A percentile compares a stretch with the other conserved stretches of the same genome.
These are phyloP conservation scores for Monosporascus ibericus DNA, from an alignment of 2,329 filamentous ascomycete species.

Conservation along the genomic window DNA sequence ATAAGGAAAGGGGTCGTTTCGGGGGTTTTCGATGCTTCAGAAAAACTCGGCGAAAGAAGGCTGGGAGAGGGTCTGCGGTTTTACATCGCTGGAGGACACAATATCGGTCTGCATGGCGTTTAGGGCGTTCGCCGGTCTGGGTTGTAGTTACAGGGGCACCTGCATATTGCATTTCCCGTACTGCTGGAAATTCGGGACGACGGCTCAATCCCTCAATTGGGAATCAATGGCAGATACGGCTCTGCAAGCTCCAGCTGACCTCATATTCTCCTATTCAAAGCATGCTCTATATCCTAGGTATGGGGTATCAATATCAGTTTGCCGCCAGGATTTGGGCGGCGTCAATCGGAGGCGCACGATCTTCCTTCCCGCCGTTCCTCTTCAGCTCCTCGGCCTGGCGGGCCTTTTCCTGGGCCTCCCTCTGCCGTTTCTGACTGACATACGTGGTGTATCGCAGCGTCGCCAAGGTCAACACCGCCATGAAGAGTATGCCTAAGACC, in stretches of 20 bases:
- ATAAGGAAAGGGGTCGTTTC: not conserved
- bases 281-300: constrained; percentile 12
- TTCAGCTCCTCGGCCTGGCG: constrained; percentile 37
- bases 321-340: constrained; percentile 53
- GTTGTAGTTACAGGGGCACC: too few relatives aligned
- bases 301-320: constrained; percentile 33
- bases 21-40: not conserved
- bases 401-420: constrained; percentile 36
- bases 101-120: too few relatives aligned
- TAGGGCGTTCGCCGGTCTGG: too few relatives aligned
- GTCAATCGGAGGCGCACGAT: constrained; percentile 41
- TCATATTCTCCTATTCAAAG: constrained; percentile 5
- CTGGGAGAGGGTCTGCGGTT: not conserved
- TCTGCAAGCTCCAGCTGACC: too few relatives aligned
- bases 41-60: not conserved
- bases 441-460: constrained; percentile 57
- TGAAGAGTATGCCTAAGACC: constrained; percentile 59
- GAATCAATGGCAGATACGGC: too few relatives aligned
- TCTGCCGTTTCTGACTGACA: constrained; percentile 42
- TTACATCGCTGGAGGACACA: too few relatives aligned
- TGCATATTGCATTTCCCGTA: too few relatives aligned
- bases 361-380: constrained; percentile 38
- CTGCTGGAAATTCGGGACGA: too few relatives aligned
- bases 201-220: too few relatives aligned
- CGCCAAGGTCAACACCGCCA: constrained; percentile 55